phyloP scores from a whole-genome alignment of 495 filamentous ascomycete genomes.

The Aspergillus sparsus region DNA sequence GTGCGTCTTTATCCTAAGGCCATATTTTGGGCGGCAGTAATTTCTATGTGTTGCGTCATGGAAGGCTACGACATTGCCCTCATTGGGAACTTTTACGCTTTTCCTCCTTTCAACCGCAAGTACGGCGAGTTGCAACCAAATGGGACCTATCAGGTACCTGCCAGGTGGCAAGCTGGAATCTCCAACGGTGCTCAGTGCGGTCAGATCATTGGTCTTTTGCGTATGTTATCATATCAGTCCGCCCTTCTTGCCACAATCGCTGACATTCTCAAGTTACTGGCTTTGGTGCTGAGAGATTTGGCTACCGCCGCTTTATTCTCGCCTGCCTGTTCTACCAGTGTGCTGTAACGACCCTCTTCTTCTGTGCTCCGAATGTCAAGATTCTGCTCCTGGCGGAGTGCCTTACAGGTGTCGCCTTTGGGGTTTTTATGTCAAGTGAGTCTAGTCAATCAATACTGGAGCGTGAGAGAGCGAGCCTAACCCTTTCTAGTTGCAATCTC shows the following conservation, averaged over 20 bases:
- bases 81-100: background rate
- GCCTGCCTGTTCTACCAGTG: background rate
- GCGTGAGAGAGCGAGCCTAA: background rate
- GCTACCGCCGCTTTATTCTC: background rate
- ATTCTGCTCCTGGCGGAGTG: background rate
- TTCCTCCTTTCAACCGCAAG: background rate
- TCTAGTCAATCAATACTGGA: background rate
- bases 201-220: background rate
- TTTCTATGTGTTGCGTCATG: background rate
- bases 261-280: background rate
- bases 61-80: constrained; percentile 1
- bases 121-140: background rate
- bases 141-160: background rate
- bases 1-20: background rate
- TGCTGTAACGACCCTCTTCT: background rate
- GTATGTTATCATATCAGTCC: background rate
- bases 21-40: background rate
- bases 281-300: background rate
- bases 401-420: background rate
- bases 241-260: background rate
- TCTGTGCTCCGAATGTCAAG: background rate
- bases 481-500: constrained; percentile 42
- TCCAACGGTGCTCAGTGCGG: background rate
- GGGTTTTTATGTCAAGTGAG: background rate
- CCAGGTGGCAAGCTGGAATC: background rate